phyloP scores from a whole-genome alignment of 2,329 filamentous ascomycete genomes.

The Colletotrichum acutatum region DNA sequence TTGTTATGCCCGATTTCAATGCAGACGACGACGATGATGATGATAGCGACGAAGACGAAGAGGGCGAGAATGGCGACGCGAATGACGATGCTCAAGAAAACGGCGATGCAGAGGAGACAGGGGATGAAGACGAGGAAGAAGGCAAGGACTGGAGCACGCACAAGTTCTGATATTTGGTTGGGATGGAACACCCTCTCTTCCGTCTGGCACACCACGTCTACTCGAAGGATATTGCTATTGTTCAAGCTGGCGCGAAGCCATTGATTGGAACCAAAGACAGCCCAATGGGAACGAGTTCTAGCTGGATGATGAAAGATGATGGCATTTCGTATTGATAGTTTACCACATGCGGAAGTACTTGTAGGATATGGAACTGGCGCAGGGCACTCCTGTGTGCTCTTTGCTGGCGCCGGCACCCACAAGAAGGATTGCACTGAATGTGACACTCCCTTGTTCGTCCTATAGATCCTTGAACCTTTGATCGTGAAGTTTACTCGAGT shows the following conservation, averaged over 20 bases:
- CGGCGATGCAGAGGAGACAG: slow-evolving; percentile 30
- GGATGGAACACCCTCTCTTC: neutral
- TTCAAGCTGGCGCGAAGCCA: neutral
- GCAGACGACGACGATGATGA: slow-evolving; percentile 57
- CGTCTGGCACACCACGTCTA: neutral
- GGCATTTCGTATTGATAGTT: neutral
- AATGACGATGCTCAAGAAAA: slow-evolving; percentile 31
- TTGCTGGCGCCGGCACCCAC: neutral
- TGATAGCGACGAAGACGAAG: slow-evolving; percentile 47
- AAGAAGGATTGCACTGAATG: neutral
- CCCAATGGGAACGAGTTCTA: neutral
- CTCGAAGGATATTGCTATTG: too few relatives aligned
- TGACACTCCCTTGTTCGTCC: neutral
- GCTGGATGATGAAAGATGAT: neutral
- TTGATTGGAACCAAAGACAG: neutral
- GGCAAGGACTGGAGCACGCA: slow-evolving; percentile 33
- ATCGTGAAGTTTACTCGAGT: neutral
- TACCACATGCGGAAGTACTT: neutral
- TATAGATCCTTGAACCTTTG: neutral
- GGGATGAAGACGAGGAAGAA: slow-evolving; percentile 30
- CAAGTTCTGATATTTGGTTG: slow-evolving; percentile 16
- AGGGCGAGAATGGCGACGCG: slow-evolving; percentile 17
- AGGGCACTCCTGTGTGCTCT: neutral
- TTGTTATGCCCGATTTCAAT: slow-evolving; percentile 77
- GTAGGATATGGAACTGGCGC: neutral